Evolutionary conservation across 495 filamentous ascomycete species (phyloP), one percentile per base, ranked within the genome.

Genomic region (Tricharina praecox): DNA sequence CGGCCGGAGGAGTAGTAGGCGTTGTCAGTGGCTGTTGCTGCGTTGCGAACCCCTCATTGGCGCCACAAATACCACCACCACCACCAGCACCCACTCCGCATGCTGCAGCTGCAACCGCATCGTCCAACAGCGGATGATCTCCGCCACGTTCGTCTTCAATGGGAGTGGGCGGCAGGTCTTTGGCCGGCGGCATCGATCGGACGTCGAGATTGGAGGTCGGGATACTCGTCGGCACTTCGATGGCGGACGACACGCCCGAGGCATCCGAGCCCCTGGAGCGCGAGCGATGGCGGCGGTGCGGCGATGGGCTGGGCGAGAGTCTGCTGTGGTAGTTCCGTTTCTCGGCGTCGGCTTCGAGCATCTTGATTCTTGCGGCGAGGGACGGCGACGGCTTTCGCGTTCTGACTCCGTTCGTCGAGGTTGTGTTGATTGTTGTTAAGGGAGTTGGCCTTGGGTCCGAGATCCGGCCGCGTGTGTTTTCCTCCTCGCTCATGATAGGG

Each of bases 1-100:
- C 43, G 23, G 9, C 21, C 25, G 40, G 20, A 76, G 50, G 72
- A 76, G 10, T 39, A n/a, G n/a, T n/a, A n/a, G n/a, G n/a, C n/a
- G n/a, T n/a, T n/a, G n/a, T n/a, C n/a, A n/a, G n/a, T n/a, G n/a
- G n/a, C n/a, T n/a, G n/a, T n/a, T n/a, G n/a, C 7, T 8, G 8
- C 4, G 7, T 37, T 18, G 16, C 7, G 7, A 8, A 8, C 34
- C 5, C 67, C 67, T 38, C 69, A 69, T 11, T 60, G 55, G 45
- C 66, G n/a, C n/a, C n/a, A n/a, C n/a, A n/a, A n/a, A n/a, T n/a
- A n/a, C n/a, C n/a, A n/a, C n/a, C n/a, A 56, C 28, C 28, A 13
- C 28, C 13, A 9, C 18, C 15, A 15, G 34, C 34, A 18, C 8
- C 18, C 7, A 32, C 28, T 5, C 28, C 28, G 28, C 28, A 32